Evolutionary conservation across 805 yeast genomes (phyloP), one percentile per base, ranked within the genome.

Genomic region (Grigorovia jiainica): DNA sequence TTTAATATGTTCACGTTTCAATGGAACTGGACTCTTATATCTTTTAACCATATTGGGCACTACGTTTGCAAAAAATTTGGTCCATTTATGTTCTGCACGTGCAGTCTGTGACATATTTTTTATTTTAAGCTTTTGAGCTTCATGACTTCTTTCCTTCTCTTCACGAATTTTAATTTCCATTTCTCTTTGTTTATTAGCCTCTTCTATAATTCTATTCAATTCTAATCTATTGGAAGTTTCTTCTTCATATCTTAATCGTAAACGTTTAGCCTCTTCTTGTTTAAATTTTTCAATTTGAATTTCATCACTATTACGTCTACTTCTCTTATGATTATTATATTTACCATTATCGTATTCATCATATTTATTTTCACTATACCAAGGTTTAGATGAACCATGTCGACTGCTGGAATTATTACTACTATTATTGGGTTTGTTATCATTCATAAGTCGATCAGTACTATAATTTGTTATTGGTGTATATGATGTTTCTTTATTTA

Each of bases 21-120:
- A 67, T 1, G 37, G 33, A 7, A 49, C 27, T 41, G 77, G 79
- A 2, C 67, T 57, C 48, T 76, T 81, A 58, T 82, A 76, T 49
- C 75, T 76, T 48, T 78, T 78, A 42, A 89, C 68, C 54, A 83
- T 61, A 53, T 87, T 87, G 8, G 97, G 97, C 9, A 90, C 83
- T 50, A 76, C 68, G 13, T 70, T 63, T 1, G 96, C 97, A 57
- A 90, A 76, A 38, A 58, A 59, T 23, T 50, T 58, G 34, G 56
- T 56, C 73, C 73, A 69, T 32, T 54, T 52, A 43, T 52, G 57
- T 38, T 57, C 62, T 34, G 55, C 30, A 38, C 47, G 40, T 23
- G 45, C 48, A 3, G 40, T 38, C 20, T 45, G 49, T 8, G 45
- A 42, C 21, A 39, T 50, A 8, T 41, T 49, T 36, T 48, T 52